phyloP scores from a whole-genome alignment of 2,329 filamentous ascomycete genomes.

The Acrodontium crateriforme region DNA sequence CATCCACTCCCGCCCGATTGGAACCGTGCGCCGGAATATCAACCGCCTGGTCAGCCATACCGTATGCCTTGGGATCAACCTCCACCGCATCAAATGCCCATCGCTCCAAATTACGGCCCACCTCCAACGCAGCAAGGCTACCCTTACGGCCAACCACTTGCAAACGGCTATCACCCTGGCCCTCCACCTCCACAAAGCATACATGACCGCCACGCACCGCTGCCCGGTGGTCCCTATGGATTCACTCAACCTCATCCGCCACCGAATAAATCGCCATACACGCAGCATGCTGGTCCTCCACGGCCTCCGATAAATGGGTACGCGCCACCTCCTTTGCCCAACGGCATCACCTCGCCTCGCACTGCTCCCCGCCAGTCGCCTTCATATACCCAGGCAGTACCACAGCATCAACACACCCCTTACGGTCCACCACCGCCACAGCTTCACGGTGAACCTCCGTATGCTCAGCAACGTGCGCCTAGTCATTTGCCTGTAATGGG shows the following conservation, averaged over 20 bases:
- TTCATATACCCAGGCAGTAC: too few species aligned
- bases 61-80: constrained; percentile 16
- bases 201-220: background rate
- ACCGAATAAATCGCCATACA: constrained; percentile 3
- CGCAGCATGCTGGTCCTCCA: too few species aligned
- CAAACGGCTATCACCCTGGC: background rate
- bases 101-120: constrained; percentile 7
- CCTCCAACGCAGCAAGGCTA: constrained; percentile 6
- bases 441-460: constrained; percentile 11
- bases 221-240: background rate
- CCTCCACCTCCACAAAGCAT: background rate
- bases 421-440: constrained; percentile 4
- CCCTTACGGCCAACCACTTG: constrained; percentile 2
- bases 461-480: constrained; percentile 3
- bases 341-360: too few species aligned
- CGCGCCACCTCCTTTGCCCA: too few species aligned
- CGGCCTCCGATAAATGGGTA: background rate
- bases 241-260: constrained; percentile 9
- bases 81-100: too few species aligned
- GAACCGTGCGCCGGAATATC: constrained; percentile 7
- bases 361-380: constrained; percentile 3
- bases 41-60: constrained; percentile 10
- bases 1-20: constrained; percentile 15
- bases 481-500: constrained; percentile 15
- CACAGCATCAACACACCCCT: too few species aligned